phyloP scores from a whole-genome alignment of 2,329 filamentous ascomycete species.

The Curvularia verruculosa region DNA sequence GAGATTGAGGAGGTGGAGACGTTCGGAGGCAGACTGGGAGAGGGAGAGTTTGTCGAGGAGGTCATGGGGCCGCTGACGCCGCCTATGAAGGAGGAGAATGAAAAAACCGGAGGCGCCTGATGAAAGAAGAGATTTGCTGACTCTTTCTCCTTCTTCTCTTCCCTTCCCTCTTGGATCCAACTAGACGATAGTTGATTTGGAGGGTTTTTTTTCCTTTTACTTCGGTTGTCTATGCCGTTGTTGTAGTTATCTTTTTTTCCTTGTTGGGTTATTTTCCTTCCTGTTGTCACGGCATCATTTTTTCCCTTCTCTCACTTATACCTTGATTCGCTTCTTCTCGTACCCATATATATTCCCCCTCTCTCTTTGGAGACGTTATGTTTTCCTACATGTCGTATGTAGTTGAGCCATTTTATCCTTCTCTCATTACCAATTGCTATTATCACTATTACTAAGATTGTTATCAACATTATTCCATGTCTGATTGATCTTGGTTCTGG shows the following conservation, averaged over 20 bases:
- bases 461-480: too few species aligned
- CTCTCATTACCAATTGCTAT: not conserved
- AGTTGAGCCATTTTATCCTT: not conserved
- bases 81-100: conserved; percentile 7
- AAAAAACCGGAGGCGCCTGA: not conserved
- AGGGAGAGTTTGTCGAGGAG: conserved; percentile 43
- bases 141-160: not conserved
- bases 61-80: conserved; percentile 15
- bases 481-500: too few species aligned
- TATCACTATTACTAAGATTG: too few species aligned
- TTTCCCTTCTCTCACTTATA: not conserved
- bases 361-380: too few species aligned
- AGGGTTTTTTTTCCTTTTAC: not conserved
- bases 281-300: not conserved
- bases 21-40: conserved; percentile 58
- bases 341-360: too few species aligned
- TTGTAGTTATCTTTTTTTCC: too few species aligned
- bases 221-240: not conserved
- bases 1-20: conserved; percentile 63
- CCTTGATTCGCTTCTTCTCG: not conserved
- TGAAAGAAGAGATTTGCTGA: not conserved
- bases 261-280: not conserved
- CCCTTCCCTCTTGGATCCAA: not conserved
- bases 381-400: too few species aligned
- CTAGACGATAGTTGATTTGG: not conserved